Conservation (phyloP, 768 basidiomycete species). For the Gyrodon lividus region DNA sequence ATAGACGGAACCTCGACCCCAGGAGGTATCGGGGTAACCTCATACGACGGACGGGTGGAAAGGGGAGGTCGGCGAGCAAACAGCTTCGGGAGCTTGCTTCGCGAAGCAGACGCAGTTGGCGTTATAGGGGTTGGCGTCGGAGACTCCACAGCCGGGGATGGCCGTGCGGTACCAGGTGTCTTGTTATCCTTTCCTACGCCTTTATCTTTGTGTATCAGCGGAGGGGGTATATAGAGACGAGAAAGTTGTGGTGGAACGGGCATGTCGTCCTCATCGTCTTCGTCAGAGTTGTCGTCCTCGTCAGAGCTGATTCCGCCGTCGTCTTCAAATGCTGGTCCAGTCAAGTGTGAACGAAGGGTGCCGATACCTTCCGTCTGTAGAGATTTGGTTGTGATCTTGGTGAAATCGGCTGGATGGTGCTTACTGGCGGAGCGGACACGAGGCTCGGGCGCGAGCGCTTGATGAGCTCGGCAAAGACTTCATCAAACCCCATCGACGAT, state of each 20-base stretch:
- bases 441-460: conserved; percentile 65
- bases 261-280: conserved; percentile 31
- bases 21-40: conserved; percentile 11
- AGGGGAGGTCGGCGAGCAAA: conserved; percentile 35
- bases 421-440: conserved; percentile 74
- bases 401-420: conserved; percentile 28
- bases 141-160: conserved; percentile 20
- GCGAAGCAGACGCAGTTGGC: conserved; percentile 26
- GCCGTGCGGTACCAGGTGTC: conserved; percentile 25
- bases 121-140: conserved; percentile 25
- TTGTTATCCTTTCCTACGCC: conserved; percentile 11
- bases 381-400: neutral
- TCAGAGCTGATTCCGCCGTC: conserved; percentile 73
- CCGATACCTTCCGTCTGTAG: conserved; percentile 81
- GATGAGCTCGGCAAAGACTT: conserved; percentile 60
- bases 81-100: conserved; percentile 33
- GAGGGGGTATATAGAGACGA: conserved; percentile 24
- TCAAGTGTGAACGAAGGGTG: conserved; percentile 66
- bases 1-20: conserved; percentile 13
- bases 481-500: conserved; percentile 51
- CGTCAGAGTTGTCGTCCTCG: conserved; percentile 37
- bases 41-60: conserved; percentile 32
- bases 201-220: conserved; percentile 18
- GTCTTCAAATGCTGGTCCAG: conserved; percentile 61
- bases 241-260: conserved; percentile 20